Conservation (phyloP, 768 basidiomycete genomes). For the Kwoniella sp. region DNA sequence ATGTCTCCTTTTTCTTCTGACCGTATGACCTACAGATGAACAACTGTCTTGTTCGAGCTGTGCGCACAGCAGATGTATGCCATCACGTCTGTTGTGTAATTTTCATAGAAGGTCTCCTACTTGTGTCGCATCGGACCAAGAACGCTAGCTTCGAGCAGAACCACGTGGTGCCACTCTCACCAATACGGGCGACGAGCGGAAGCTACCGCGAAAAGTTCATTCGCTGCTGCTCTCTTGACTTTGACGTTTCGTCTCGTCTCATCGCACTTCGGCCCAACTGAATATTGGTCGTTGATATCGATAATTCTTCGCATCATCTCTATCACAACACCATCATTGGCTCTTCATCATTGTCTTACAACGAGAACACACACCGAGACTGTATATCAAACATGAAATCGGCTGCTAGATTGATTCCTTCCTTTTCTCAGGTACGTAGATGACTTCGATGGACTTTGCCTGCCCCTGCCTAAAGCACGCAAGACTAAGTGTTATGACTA, state of each 20-base stretch:
- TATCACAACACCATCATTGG: neutral
- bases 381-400: constrained; percentile 13
- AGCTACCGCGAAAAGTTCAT: constrained; percentile 6
- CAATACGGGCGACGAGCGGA: neutral
- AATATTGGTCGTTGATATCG: neutral
- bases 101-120: too few species aligned
- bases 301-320: too few species aligned
- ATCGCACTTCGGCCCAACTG: neutral
- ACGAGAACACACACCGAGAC: neutral
- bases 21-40: too few species aligned
- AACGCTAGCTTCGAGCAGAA: too few species aligned
- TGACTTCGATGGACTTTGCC: neutral
- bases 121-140: too few species aligned
- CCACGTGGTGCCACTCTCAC: constrained; percentile 2
- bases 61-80: too few species aligned
- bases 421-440: constrained; percentile 16
- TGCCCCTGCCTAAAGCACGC: neutral
- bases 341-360: neutral
- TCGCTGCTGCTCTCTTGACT: neutral
- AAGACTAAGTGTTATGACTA: too few species aligned
- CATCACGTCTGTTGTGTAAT: too few species aligned
- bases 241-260: constrained; percentile 3
- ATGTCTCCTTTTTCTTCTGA: neutral
- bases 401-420: constrained; percentile 15
- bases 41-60: too few species aligned